These are phyloP conservation scores for Chrysanthemum seticuspe DNA, from an alignment of 129 eudicot species.

Conservation along the genomic window DNA sequence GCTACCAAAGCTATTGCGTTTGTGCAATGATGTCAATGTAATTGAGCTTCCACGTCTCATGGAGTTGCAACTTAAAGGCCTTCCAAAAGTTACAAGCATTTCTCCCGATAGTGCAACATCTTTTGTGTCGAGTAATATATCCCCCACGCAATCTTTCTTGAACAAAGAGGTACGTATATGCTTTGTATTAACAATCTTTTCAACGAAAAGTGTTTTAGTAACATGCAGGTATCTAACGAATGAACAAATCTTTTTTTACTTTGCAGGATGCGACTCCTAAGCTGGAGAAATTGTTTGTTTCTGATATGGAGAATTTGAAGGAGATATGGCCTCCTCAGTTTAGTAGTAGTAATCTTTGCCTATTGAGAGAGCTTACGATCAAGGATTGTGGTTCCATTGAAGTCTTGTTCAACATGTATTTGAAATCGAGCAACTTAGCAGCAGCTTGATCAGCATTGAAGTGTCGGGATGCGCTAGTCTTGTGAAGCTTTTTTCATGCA, in stretches of 20 bases:
- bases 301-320: neutral
- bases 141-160: neutral
- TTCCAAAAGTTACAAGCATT: neutral
- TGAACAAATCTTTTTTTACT: neutral
- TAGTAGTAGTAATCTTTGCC: neutral
- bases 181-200: neutral
- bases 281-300: neutral
- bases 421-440: neutral
- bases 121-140: neutral
- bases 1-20: neutral
- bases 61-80: neutral
- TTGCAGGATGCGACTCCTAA: slow-evolving; percentile 9
- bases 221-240: too few relatives aligned
- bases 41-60: neutral
- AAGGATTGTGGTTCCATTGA: too few relatives aligned
- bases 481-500: neutral
- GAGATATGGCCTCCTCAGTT: slow-evolving; percentile 6
- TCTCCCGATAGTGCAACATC: neutral
- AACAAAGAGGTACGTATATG: neutral
- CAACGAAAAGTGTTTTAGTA: too few relatives aligned
- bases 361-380: too few relatives aligned
- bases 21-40: neutral
- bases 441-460: neutral
- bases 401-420: too few relatives aligned
- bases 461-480: neutral